Evolutionary conservation across 2,329 filamentous ascomycete species (phyloP), one percentile per base, ranked within the genome.

Genomic region (Rosellinia necatrix): DNA sequence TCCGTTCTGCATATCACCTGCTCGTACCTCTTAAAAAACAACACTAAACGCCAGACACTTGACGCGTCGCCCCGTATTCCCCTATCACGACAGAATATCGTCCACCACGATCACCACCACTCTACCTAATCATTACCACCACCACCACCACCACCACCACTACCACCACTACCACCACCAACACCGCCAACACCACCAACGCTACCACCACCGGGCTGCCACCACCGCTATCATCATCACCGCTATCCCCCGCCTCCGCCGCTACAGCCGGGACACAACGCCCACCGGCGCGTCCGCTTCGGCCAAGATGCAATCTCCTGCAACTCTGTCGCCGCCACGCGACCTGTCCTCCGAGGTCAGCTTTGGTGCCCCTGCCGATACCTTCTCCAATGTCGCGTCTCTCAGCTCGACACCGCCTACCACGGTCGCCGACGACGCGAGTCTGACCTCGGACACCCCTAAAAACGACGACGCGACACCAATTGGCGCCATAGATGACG

Each of bases 331-430:
- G 48, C 62, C 66, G 53, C 50, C 66, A 58, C 66, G 67, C 61
- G 68, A 66, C n/a, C 55, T 66, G 17, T 68, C 67, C 12, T 69
- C 70, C 3, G 70, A 71, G 64, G 64, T 66, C 15, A 69, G 68
- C 54, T 59, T 64, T 41, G 64, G 57, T 34, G 62, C 61, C 19
- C 66, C 71, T 50, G 70, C 71, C 50, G 77, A 79, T 56, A 72
- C 71, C 40, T 78, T 77, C 47, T 79, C 76, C 67, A 72, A 81
- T 64, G 74, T 80, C 76, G 80, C 81, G 75, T 83, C 81, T 46
- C 75, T 78, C 22, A 80, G 76, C 65, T 87, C 83, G 17, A 89
- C 87, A 54, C 86, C 87, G 42, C 84, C 85, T 21, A 89, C 86
- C 44, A 89, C 84, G 63, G 75, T 86, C 63, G 82, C 81, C 67